Conservation (phyloP, 2,329 filamentous ascomycete genomes). For the Fusarium sp. region DNA sequence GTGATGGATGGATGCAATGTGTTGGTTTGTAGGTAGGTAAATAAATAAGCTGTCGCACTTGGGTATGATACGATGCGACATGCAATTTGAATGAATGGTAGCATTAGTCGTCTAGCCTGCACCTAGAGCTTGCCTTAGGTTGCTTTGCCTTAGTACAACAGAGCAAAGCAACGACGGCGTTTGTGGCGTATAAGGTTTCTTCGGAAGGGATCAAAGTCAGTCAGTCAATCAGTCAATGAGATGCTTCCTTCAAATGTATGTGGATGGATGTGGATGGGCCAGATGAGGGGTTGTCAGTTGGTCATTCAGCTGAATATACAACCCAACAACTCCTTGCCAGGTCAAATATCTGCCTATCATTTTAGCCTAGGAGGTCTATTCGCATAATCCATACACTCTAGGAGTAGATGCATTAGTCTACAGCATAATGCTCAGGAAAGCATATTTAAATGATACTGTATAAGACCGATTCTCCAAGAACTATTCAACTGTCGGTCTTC, state of each 20-base stretch:
- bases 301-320: not conserved
- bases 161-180: not conserved
- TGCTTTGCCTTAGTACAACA: not conserved
- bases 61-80: conserved; percentile 7
- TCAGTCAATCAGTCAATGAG: not conserved
- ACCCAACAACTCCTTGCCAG: not conserved
- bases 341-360: not conserved
- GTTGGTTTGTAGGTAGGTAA: not conserved
- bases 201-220: not conserved
- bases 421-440: not conserved
- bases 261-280: conserved; percentile 1
- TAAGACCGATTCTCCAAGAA: not conserved
- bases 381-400: not conserved
- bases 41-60: not conserved
- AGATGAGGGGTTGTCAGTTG: conserved; percentile 7
- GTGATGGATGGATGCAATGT: not conserved
- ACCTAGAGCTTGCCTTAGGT: not conserved
- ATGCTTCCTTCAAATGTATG: not conserved
- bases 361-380: not conserved
- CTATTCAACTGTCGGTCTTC: not conserved
- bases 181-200: conserved; percentile 21
- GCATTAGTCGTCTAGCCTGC: not conserved
- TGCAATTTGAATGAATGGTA: conserved; percentile 1
- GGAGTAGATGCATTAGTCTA: not conserved
- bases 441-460: not conserved